Evolutionary conservation across 768 basidiomycete species (phyloP), one percentile per base, ranked within the genome.

Genomic region (Neoboletus subvelutipes): DNA sequence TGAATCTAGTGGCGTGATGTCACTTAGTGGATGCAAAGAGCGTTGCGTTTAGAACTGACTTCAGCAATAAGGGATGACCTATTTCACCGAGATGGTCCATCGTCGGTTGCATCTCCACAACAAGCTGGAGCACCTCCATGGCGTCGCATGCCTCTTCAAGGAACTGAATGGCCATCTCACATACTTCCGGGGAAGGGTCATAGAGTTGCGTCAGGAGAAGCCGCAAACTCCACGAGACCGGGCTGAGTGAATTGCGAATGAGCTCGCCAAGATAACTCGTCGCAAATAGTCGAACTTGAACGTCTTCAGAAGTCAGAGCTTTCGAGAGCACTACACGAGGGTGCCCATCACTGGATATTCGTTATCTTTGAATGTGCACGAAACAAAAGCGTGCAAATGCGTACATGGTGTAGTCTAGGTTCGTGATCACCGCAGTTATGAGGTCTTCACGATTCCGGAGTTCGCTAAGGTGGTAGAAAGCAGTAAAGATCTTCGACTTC

Each of bases 171-270:
- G 97, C 94, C 59, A 92, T 78, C 74, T 94, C 88, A 67, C 92
- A 90, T 2, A 99, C 94, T 69, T 95, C 92, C 20, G 87, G 78
- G 0, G 88, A 83, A 7, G 94, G 91, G 66, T 99, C 97, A 70
- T 98, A 99, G 12, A 98, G 77, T 71, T 99, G 97, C 0, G 96
- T 98, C 20, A 98, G 80, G 34, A 99, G 85, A 11, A 98, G 82
- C 8, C 91, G 85, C 42, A 98, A 77, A 15, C 87, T 92, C 97
- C 96, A 99, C 1, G 88, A 82, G 63, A 89, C 87, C 0, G 90
- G 84, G 36, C 74, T 83, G 8, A 67, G 57, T 49, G 82, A 82
- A 60, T 77, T 79, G 33, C 85, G 86, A 58, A 98, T 88, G 40
- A 97, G 78, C 37, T 84, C 77, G 26, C 93, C 93, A 8, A 98